Conservation (phyloP, 1,284 basidiomycete genomes). For the Bondarzewia mesenterica region DNA sequence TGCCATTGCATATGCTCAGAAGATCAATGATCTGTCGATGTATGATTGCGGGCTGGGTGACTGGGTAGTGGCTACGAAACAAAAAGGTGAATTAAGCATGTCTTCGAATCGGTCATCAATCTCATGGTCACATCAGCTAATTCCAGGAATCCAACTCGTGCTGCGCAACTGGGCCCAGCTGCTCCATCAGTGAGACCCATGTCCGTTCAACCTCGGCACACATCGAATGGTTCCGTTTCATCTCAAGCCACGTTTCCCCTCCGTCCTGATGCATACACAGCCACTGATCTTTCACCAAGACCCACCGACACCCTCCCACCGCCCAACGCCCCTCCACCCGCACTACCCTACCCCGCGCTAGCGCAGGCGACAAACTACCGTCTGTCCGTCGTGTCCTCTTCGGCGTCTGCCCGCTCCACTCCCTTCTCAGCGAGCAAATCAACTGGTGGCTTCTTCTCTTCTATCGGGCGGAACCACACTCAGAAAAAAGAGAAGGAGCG, state of each 20-base stretch:
- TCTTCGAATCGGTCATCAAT: neutral
- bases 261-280: slow-evolving; percentile 64
- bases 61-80: slow-evolving; percentile 58
- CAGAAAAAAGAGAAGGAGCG: slow-evolving; percentile 30
- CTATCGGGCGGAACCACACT: slow-evolving; percentile 66
- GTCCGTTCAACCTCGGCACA: slow-evolving; percentile 46
- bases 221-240: slow-evolving; percentile 60
- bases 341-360: slow-evolving; percentile 70
- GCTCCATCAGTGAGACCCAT: slow-evolving; percentile 5
- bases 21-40: slow-evolving; percentile 75
- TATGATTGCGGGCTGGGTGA: slow-evolving; percentile 75
- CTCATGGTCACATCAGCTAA: neutral
- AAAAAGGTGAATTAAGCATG: slow-evolving; percentile 37
- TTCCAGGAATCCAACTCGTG: neutral
- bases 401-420: slow-evolving; percentile 26
- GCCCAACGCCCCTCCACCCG: slow-evolving; percentile 47
- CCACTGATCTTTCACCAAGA: slow-evolving; percentile 60
- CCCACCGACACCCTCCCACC: slow-evolving; percentile 35
- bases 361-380: slow-evolving; percentile 21
- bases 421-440: slow-evolving; percentile 19
- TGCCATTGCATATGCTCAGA: slow-evolving; percentile 69
- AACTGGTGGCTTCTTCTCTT: slow-evolving; percentile 57
- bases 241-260: slow-evolving; percentile 74
- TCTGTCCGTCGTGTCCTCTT: slow-evolving; percentile 20
- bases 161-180: neutral